Conservation (phyloP, 768 basidiomycete genomes). For the Lentinula guzmanii region DNA sequence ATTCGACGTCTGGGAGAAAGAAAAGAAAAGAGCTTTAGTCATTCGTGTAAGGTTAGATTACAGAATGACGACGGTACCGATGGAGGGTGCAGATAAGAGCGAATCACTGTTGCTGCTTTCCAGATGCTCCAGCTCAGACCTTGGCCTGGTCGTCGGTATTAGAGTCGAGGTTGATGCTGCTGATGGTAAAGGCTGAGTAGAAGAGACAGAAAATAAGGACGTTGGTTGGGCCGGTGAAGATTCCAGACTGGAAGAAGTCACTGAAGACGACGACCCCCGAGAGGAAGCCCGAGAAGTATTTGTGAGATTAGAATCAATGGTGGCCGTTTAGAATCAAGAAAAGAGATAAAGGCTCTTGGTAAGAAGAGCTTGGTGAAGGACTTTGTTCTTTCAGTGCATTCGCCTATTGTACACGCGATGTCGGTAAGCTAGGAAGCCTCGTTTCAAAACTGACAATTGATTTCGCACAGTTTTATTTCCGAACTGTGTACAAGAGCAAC, state of each 20-base stretch:
- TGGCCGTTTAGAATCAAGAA: slow-evolving; percentile 18
- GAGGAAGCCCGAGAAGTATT: slow-evolving; percentile 49
- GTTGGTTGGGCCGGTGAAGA: slow-evolving; percentile 21
- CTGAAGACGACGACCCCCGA: slow-evolving; percentile 33
- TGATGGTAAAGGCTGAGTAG: slow-evolving; percentile 22
- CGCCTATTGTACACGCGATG: slow-evolving; percentile 1
- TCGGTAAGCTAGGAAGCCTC: background rate
- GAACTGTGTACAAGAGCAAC: background rate
- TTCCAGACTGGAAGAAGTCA: slow-evolving; percentile 37
- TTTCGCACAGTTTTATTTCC: background rate
- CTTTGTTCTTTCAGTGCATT: slow-evolving; percentile 5
- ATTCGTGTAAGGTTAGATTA: background rate
- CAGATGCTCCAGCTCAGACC: slow-evolving; percentile 24
- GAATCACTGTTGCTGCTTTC: slow-evolving; percentile 12
- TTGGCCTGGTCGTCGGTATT: slow-evolving; percentile 59
- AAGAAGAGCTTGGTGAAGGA: background rate
- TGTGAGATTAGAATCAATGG: slow-evolving; percentile 67
- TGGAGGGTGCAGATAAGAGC: slow-evolving; percentile 21
- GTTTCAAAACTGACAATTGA: background rate
- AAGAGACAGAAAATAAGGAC: slow-evolving; percentile 19
- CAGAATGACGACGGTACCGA: slow-evolving; percentile 25
- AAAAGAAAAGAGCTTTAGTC: background rate
- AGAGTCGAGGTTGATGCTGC: slow-evolving; percentile 31
- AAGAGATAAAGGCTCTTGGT: background rate
- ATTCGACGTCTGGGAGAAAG: slow-evolving; percentile 40